A percentile compares a stretch with the other conserved stretches of the same genome.
These are phyloP conservation scores for Parsonsia alboflavescens DNA, from an alignment of 257 asterid genomes.

Conservation along the genomic window DNA sequence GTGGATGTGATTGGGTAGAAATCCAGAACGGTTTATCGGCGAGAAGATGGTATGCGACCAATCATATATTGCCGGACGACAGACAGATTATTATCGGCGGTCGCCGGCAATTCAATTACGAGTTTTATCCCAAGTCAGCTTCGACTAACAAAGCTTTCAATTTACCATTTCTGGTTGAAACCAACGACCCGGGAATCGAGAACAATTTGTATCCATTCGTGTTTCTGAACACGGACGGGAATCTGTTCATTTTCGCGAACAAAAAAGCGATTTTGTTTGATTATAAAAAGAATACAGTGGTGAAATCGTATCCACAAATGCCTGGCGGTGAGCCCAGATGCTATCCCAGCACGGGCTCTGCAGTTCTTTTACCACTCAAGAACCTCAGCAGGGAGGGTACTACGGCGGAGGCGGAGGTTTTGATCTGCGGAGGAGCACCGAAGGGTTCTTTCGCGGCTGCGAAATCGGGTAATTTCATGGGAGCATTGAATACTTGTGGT, in stretches of 20 bases:
- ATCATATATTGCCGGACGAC: constrained; percentile 37
- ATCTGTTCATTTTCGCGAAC: constrained; percentile 41
- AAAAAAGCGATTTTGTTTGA: constrained; percentile 35
- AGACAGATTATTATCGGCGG: constrained; percentile 39
- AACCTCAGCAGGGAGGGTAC: constrained; percentile 8
- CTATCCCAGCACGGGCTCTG: constrained; percentile 47
- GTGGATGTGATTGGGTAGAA: constrained; percentile 36
- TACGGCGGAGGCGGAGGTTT: constrained; percentile 25
- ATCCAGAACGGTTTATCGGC: background rate
- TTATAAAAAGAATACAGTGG: constrained; percentile 19
- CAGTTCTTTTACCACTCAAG: constrained; percentile 37
- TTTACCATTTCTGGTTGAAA: constrained; percentile 30
- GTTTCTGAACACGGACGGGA: constrained; percentile 39
- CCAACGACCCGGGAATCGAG: constrained; percentile 26
- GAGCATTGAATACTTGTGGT: constrained; percentile 38
- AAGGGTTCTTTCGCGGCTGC: constrained; percentile 26
- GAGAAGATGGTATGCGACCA: constrained; percentile 45
- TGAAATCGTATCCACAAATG: constrained; percentile 28
- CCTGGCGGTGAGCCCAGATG: constrained; percentile 39
- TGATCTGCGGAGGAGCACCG: constrained; percentile 49
- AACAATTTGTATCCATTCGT: constrained; percentile 46
- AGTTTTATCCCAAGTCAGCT: constrained; percentile 32
- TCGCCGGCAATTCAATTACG: constrained; percentile 35
- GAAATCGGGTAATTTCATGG: constrained; percentile 14
- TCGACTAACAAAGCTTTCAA: background rate